Percentiles rank a stretch among this genome's conserved stretches.
Conservation (phyloP, 805 yeast species). For the Candida odintsovae region DNA sequence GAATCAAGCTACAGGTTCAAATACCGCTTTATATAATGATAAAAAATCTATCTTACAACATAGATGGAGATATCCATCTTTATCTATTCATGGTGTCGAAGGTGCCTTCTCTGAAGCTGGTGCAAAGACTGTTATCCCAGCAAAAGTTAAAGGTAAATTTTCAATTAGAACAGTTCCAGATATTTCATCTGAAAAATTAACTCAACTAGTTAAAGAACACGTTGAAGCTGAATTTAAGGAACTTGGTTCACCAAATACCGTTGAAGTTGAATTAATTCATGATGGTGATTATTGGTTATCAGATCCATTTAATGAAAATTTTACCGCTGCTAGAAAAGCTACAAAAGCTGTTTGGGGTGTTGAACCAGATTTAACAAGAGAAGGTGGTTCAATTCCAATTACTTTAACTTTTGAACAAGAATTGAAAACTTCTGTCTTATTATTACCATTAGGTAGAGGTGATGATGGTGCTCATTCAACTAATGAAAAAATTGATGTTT, state of each 20-base stretch:
- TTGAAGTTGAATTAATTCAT: constrained; percentile 73
- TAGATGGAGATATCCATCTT: constrained; percentile 98
- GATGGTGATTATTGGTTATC: constrained; percentile 97
- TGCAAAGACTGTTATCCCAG: constrained; percentile 97
- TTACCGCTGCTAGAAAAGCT: constrained; percentile 91
- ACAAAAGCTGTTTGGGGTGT: constrained; percentile 92
- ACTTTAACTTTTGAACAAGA: constrained; percentile 89
- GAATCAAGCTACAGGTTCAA: constrained; percentile 82
- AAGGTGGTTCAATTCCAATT: constrained; percentile 98
- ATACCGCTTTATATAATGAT: constrained; percentile 70
- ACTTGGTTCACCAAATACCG: constrained; percentile 71
- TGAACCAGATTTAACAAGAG: constrained; percentile 96
- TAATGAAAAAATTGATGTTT: constrained; percentile 86
- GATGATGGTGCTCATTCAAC: constrained; percentile 99
- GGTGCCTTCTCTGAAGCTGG: constrained; percentile 95
- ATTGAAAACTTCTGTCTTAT: constrained; percentile 76
- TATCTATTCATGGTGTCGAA: constrained; percentile 94
- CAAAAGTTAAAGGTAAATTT: constrained; percentile 90
- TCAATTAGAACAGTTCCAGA: constrained; percentile 97
- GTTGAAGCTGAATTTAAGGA: constrained; percentile 59
- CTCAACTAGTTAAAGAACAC: constrained; percentile 68
- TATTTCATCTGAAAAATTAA: constrained; percentile 75
- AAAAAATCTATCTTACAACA: constrained; percentile 90
- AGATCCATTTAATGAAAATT: constrained; percentile 87
- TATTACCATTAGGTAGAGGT: constrained; percentile 97